Evolutionary conservation across 2,329 filamentous ascomycete species (phyloP), one percentile per base, ranked within the genome.

Genomic region (Aspergillus transmontanensis): DNA sequence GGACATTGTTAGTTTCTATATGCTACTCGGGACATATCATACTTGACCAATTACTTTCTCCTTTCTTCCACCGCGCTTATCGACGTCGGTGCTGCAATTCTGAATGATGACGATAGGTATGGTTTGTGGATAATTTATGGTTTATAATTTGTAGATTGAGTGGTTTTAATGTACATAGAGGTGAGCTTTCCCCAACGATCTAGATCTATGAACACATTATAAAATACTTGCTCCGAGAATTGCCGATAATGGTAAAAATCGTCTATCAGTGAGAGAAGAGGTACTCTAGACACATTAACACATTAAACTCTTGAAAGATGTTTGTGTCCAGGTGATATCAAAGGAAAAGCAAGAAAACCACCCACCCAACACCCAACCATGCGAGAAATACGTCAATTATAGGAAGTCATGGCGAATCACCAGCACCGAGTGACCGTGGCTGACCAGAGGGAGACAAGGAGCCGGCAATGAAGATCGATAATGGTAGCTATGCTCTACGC

Each of bases 1-100:
- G 63, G 62, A 43, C 41, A 60, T 60, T 41, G 28, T 28, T 51
- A 51, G 16, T 50, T 6, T 10, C 30, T 26, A 14, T 12, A 19
- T 53, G 43, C 23, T 54, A 34, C 21, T 14, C n/a, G 32, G 34
- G 34, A 6, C 19, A 16, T 14, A 36, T 36, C 12, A 36, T 11
- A 28, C 28, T 53, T n/a, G 28, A 34, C 9, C 16, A 51, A 30
- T 32, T 32, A 7, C 23, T 11, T 28, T 16, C 11, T 23, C 43
- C 43, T 28, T 48, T 48, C 45, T 23, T 7, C 23, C 14, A 6
- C 10, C 23, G 6, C 23, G 16, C 12, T 28, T 48, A 48, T 3
- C 23, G 6, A 6, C 1, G 11, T 16, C 45, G 7, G 6, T 9
- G 11, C 23, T 48, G 12, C 23, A 26, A 21, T 10, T 48, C 14